Base-by-base conservation (phyloP, 306 rosid species). In the Pyrus betulifolia region DNA sequence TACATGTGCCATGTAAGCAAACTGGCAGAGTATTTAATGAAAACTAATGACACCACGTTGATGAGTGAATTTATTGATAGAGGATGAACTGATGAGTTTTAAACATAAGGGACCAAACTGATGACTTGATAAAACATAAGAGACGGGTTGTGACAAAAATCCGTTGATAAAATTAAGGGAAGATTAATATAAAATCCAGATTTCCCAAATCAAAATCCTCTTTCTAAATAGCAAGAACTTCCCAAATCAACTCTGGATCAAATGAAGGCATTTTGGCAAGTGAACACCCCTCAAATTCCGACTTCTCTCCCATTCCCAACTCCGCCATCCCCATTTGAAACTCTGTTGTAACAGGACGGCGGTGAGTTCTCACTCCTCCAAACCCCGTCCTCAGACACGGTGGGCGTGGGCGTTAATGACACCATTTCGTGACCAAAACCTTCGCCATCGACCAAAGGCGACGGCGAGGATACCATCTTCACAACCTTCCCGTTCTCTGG, bases 161-260 rank as follows among this genome's bases (percentile, higher is more conserved):
- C 2, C 42, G 2, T 38, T 38, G 42, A 38, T 38, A 38, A 38
- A 38, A 38, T 38, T 38, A 38, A 38, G 40, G 40, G 40, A 35
- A 35, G 6, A 35, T 35, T 35, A 35, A 35, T 35, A 6, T 35
- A 35, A 35, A 35, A 35, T 6, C 57, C 11, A 58, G 13, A 22
- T 58, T 58, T 11, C 62, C 27, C 27, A 44, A 33, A 31, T 65
- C 6, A 66, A 66, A 5, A 19, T 15, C 28, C 12, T 22, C 14
- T 33, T 59, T 74, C 86, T 86, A 92, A 82, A 78, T 86, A 23
- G 98, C 91, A 11, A 96, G 93, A 82, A 92, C 92, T 78, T 91
- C 89, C 99, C 99, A 96, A 46, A 96, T 91, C 85, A 91, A 89
- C 35, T 96, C 99, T 0, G 96, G 93, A 28, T 96, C 99, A 57